Evolutionary conservation across 2,329 filamentous ascomycete species (phyloP).

Genomic region (Penicillium occitanis): DNA sequence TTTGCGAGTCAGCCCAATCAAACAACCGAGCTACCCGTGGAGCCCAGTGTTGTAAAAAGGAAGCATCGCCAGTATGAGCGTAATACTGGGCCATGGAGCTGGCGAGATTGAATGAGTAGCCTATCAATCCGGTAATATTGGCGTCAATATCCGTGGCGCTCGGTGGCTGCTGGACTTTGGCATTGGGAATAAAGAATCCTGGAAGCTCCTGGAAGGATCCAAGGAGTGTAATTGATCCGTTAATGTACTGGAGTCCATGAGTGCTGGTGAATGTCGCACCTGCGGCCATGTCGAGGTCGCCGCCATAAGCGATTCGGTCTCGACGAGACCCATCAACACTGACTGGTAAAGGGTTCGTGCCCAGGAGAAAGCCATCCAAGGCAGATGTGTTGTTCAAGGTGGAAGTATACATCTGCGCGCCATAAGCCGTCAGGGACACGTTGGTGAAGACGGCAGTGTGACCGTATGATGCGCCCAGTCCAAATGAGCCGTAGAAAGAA

Average conservation of each 20-base stretch:
- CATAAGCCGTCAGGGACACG: not conserved
- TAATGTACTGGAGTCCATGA: not conserved
- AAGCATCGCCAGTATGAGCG: not conserved
- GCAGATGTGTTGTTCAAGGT: not conserved
- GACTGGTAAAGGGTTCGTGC: not conserved
- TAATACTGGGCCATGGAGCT: not conserved
- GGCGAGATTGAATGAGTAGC: not conserved
- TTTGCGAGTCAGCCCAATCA: not conserved
- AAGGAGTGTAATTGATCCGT: not conserved
- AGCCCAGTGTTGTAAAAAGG: not conserved
- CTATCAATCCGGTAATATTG: not conserved
- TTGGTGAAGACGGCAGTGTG: not conserved
- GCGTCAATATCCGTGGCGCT: not conserved
- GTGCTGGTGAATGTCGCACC: not conserved
- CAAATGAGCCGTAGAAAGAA: not conserved
- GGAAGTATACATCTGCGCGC: not conserved
- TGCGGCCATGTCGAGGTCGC: not conserved
- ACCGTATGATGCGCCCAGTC: not conserved
- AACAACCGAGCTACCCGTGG: not conserved
- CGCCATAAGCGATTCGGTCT: not conserved
- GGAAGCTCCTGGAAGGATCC: not conserved
- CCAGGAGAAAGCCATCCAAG: not conserved
- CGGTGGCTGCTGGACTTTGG: not conserved
- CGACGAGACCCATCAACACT: not conserved
- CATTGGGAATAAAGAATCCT: not conserved